Conservation (phyloP, 2,329 filamentous ascomycete genomes). For the Sporothrix inflata region DNA sequence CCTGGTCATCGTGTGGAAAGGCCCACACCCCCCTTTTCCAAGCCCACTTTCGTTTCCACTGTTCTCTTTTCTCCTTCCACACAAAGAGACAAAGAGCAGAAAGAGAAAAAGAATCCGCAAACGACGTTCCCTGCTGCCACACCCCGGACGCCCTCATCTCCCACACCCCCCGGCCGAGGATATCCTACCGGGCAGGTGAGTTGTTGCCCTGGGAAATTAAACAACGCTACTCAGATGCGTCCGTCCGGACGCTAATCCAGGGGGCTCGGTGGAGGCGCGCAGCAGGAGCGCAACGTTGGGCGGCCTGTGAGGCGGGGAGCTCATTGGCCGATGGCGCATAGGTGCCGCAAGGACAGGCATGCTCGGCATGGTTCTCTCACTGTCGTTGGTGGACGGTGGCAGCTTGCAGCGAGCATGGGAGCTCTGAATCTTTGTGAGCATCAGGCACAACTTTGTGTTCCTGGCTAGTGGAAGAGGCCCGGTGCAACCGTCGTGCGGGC, state of each 20-base stretch:
- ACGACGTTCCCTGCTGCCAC: neutral
- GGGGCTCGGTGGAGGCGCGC: slow-evolving; percentile 32
- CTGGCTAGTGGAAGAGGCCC: slow-evolving; percentile 9
- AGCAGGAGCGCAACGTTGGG: slow-evolving; percentile 23
- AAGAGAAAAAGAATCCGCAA: neutral
- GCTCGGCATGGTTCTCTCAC: neutral
- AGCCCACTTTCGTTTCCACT: slow-evolving; percentile 24
- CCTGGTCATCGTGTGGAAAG: neutral
- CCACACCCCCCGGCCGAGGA: slow-evolving; percentile 19
- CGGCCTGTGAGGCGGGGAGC: slow-evolving; percentile 7
- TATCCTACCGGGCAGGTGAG: slow-evolving; percentile 23
- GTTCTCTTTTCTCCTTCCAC: neutral
- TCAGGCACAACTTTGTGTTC: neutral
- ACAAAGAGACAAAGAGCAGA: neutral
- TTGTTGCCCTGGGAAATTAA: slow-evolving; percentile 34
- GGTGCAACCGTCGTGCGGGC: slow-evolving; percentile 18
- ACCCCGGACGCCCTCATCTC: slow-evolving; percentile 29
- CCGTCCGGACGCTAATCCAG: slow-evolving; percentile 34
- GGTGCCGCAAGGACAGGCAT: neutral
- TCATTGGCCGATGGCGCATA: slow-evolving; percentile 21
- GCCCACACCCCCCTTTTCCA: slow-evolving; percentile 28
- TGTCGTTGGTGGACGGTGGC: neutral
- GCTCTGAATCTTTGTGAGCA: neutral
- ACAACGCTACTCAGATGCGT: slow-evolving; percentile 29
- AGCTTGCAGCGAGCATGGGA: neutral